A percentile compares a stretch with the other conserved stretches of the same genome.
Conservation (phyloP, 768 basidiomycete genomes). For the Clitopilus hobsonii region DNA sequence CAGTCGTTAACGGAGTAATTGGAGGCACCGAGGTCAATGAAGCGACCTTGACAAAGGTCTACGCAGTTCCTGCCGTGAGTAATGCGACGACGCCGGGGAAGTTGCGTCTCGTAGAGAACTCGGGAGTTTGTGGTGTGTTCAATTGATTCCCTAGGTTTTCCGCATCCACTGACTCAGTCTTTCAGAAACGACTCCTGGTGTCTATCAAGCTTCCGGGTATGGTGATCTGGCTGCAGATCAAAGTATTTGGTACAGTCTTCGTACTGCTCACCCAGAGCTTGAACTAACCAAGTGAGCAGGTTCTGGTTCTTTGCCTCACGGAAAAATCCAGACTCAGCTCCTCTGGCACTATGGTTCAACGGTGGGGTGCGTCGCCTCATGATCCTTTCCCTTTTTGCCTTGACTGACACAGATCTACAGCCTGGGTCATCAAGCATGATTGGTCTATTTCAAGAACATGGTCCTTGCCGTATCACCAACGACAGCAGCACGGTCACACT, state of each 20-base stretch:
- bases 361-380: constrained; percentile 38
- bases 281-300: constrained; percentile 25
- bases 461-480: constrained; percentile 65
- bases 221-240: constrained; percentile 51
- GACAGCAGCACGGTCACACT: constrained; percentile 41
- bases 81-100: constrained; percentile 34
- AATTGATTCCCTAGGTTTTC: background rate
- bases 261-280: background rate
- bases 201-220: constrained; percentile 61
- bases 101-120: constrained; percentile 54
- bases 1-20: constrained; percentile 42
- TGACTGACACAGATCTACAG: constrained; percentile 15
- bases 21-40: constrained; percentile 34
- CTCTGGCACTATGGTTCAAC: constrained; percentile 71
- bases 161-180: background rate
- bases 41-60: constrained; percentile 9
- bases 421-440: constrained; percentile 55
- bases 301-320: constrained; percentile 69
- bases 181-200: constrained; percentile 53
- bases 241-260: constrained; percentile 46
- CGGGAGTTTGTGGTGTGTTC: constrained; percentile 52
- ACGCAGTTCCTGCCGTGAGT: constrained; percentile 15
- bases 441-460: constrained; percentile 70
- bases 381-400: background rate
- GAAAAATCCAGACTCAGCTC: constrained; percentile 52